These are phyloP conservation scores for Thraustochytrium striatum DNA, from an alignment of 352 stramenopile species.

Conservation along the genomic window DNA sequence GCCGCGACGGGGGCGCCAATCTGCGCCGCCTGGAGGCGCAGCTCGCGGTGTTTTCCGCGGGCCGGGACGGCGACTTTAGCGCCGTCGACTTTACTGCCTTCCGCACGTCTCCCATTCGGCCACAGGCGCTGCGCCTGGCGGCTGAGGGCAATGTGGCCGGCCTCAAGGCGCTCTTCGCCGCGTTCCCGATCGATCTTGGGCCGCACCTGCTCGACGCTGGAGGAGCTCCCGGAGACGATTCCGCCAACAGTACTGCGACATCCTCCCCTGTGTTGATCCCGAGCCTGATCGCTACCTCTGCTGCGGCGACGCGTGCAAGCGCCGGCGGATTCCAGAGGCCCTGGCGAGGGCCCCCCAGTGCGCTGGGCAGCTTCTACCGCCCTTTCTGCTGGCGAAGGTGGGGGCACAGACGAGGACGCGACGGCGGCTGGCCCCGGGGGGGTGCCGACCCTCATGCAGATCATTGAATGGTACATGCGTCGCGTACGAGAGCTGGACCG, in stretches of 20 bases:
- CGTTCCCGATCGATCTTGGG: neutral
- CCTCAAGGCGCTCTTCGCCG: neutral
- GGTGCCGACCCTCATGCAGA: neutral
- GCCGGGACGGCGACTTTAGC: neutral
- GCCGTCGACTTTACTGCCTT: neutral
- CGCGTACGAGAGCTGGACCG: slow-evolving; percentile 1
- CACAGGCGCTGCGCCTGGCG: neutral
- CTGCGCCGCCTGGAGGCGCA: neutral
- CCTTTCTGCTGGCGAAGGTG: too few relatives aligned
- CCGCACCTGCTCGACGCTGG: neutral
- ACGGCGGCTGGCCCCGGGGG: neutral
- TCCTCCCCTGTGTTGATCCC: too few relatives aligned
- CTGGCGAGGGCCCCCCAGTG: too few relatives aligned
- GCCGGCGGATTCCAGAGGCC: too few relatives aligned
- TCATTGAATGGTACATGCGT: slow-evolving; percentile 6
- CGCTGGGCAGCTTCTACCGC: too few relatives aligned
- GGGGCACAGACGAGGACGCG: too few relatives aligned
- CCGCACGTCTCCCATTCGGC: neutral
- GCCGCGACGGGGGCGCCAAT: neutral
- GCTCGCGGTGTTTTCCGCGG: neutral
- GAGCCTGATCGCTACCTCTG: too few relatives aligned
- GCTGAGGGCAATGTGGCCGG: neutral
- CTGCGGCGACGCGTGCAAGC: too few relatives aligned
- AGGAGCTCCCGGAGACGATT: too few relatives aligned
- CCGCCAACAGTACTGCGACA: too few relatives aligned